These are phyloP conservation scores for Nepenthes mirabilis DNA, from an alignment of 148 eudicot species.

Conservation along the genomic window DNA sequence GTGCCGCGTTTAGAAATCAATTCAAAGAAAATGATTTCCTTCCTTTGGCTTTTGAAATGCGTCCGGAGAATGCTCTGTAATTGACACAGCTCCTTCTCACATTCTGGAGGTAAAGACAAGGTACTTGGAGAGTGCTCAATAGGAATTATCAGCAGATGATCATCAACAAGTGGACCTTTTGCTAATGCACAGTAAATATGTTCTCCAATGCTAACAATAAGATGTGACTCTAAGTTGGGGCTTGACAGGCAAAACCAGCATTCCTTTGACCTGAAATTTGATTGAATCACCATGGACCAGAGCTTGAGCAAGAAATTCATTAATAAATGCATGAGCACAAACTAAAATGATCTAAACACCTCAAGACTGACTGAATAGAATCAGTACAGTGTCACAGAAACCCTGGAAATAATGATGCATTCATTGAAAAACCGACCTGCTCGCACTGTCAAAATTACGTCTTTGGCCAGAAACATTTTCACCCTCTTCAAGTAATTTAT, in stretches of 20 bases:
- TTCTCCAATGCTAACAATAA: slow-evolving; percentile 76
- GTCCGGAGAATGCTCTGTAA: slow-evolving; percentile 51
- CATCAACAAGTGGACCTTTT: slow-evolving; percentile 82
- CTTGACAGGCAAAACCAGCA: slow-evolving; percentile 99
- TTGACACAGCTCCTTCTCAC: slow-evolving; percentile 53
- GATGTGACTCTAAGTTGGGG: slow-evolving; percentile 67
- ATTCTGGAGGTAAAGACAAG: slow-evolving; percentile 44
- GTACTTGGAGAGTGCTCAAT: slow-evolving; percentile 69
- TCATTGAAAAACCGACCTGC: slow-evolving; percentile 33
- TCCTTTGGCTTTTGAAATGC: slow-evolving; percentile 48
- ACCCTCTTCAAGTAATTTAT: slow-evolving; percentile 61
- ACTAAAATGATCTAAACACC: neutral
- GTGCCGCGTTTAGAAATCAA: slow-evolving; percentile 67
- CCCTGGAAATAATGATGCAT: neutral
- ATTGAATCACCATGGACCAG: neutral
- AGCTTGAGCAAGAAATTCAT: neutral
- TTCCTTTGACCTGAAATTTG: slow-evolving; percentile 56
- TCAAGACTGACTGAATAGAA: neutral
- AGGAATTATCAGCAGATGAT: slow-evolving; percentile 77
- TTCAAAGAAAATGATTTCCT: slow-evolving; percentile 78
- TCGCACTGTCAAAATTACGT: slow-evolving; percentile 30
- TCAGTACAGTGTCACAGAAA: neutral
- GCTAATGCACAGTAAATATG: slow-evolving; percentile 72
- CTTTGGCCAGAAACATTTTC: slow-evolving; percentile 24
- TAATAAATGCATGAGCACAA: neutral